These are phyloP conservation scores for Dactylonectria estremocensis DNA, from an alignment of 2,329 filamentous ascomycete species.

Conservation along the genomic window DNA sequence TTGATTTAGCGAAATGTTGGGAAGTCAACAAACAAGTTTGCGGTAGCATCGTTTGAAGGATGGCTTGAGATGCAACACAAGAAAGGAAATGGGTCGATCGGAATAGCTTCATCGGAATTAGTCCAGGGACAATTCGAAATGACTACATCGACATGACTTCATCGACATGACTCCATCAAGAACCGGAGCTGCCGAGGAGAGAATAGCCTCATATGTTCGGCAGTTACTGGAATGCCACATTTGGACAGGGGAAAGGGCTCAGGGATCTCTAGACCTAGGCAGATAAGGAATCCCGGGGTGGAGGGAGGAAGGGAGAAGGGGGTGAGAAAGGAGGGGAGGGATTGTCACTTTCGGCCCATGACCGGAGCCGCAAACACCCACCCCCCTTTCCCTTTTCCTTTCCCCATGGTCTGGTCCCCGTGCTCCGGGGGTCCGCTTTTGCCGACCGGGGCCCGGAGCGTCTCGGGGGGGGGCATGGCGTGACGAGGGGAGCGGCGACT, in stretches of 20 bases:
- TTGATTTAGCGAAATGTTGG: slow-evolving; percentile 19
- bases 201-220: slow-evolving; percentile 4
- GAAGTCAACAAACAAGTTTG: slow-evolving; percentile 18
- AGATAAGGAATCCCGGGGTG: background rate
- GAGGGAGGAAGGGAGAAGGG: too few species aligned
- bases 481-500: background rate
- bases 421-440: slow-evolving; percentile 12
- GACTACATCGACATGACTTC: too few species aligned
- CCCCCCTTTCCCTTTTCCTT: background rate
- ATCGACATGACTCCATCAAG: background rate
- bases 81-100: background rate
- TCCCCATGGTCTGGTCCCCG: background rate
- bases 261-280: slow-evolving; percentile 4
- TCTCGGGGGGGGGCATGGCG: slow-evolving; percentile 1
- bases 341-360: slow-evolving; percentile 12
- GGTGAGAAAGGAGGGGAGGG: too few species aligned
- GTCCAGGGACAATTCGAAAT: too few species aligned
- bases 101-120: too few species aligned
- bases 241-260: background rate
- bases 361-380: background rate
- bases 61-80: slow-evolving; percentile 11
- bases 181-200: background rate
- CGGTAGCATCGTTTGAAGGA: slow-evolving; percentile 12
- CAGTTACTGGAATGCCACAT: slow-evolving; percentile 9
- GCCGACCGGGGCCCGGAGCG: slow-evolving; percentile 11